Conservation (phyloP, 176 grass and related monocot genomes). For the Triticum aestivum region DNA sequence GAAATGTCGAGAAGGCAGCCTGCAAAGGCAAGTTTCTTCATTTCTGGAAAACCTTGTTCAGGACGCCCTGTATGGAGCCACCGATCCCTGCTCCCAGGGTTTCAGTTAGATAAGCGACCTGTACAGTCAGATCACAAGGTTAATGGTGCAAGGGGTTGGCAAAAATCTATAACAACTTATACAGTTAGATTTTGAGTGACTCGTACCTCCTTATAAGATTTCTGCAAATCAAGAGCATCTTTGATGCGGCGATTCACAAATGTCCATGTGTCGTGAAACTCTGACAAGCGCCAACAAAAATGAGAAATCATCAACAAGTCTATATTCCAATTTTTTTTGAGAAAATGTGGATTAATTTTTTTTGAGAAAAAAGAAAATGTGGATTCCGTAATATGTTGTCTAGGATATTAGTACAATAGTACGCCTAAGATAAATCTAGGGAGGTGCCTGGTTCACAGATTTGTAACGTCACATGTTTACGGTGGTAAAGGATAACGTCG, state of each 20-base stretch:
- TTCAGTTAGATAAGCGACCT: slow-evolving; percentile 80
- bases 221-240: slow-evolving; percentile 82
- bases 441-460: too few relatives aligned
- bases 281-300: slow-evolving; percentile 37
- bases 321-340: background rate
- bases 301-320: background rate
- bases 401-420: background rate
- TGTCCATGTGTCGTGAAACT: slow-evolving; percentile 83
- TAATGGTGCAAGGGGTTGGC: background rate
- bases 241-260: slow-evolving; percentile 70
- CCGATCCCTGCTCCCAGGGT: slow-evolving; percentile 77
- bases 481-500: too few relatives aligned
- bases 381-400: background rate
- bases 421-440: background rate
- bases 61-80: slow-evolving; percentile 61
- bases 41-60: slow-evolving; percentile 67
- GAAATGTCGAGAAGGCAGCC: background rate
- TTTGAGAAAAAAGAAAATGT: background rate
- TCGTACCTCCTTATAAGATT: slow-evolving; percentile 83
- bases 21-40: slow-evolving; percentile 34
- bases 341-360: background rate
- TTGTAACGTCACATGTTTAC: too few relatives aligned
- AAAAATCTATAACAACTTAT: background rate
- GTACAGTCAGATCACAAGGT: background rate
- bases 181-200: background rate